phyloP scores from a whole-genome alignment of 2,329 filamentous ascomycete species.

The Fusarium nodosum region DNA sequence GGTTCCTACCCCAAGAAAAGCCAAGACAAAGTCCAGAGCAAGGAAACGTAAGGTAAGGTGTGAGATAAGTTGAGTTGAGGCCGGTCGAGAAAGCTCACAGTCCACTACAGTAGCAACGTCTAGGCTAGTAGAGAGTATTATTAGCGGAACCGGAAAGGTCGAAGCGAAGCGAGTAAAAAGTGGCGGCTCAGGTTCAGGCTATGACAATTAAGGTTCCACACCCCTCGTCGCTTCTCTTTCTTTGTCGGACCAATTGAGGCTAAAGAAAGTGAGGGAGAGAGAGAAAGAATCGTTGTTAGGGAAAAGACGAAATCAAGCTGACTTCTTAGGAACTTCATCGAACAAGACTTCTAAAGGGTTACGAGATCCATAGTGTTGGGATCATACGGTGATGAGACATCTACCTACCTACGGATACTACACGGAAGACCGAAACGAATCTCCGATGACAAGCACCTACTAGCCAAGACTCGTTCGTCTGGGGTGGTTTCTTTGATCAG shows the following conservation, averaged over 20 bases:
- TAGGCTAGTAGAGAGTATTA: conserved; percentile 23
- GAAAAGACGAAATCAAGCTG: conserved; percentile 20
- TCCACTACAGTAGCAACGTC: conserved; percentile 12
- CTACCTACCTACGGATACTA: neutral
- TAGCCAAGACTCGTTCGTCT: conserved; percentile 33
- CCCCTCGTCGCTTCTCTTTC: conserved; percentile 31
- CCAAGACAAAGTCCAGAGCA: conserved; percentile 13
- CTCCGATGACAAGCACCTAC: conserved; percentile 37
- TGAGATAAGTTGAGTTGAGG: conserved; percentile 23
- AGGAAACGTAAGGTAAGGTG: conserved; percentile 9
- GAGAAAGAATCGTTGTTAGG: conserved; percentile 1
- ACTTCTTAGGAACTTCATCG: conserved; percentile 23
- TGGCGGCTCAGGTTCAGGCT: conserved; percentile 43
- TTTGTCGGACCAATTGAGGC: conserved; percentile 14
- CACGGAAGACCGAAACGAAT: conserved; percentile 11
- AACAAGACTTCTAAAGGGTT: conserved; percentile 1
- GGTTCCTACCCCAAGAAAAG: conserved; percentile 27
- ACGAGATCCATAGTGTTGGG: conserved; percentile 11
- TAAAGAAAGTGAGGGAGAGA: neutral
- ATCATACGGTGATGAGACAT: conserved; percentile 7
- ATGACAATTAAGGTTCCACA: conserved; percentile 48
- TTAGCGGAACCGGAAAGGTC: conserved; percentile 41
- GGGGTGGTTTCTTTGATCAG: conserved; percentile 38
- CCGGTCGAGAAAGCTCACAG: conserved; percentile 32
- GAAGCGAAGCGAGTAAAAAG: conserved; percentile 43